Conservation (phyloP, 495 filamentous ascomycete genomes). For the Daldinia concentrica region DNA sequence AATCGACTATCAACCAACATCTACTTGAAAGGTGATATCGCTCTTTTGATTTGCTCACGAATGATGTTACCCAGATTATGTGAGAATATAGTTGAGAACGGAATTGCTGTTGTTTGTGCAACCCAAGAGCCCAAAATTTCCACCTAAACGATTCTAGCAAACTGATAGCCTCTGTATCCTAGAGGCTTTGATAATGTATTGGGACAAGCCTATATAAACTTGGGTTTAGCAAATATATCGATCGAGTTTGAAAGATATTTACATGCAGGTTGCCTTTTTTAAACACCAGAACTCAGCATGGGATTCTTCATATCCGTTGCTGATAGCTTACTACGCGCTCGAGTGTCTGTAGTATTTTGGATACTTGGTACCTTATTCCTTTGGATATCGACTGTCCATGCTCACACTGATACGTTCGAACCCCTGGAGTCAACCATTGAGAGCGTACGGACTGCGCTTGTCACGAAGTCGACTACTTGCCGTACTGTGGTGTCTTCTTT, state of each 20-base stretch:
- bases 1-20: not conserved
- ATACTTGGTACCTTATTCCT: constrained; percentile 21
- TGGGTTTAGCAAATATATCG: constrained; percentile 22
- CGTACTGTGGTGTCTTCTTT: constrained; percentile 62
- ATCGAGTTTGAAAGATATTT: constrained; percentile 4
- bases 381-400: not conserved
- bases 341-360: constrained; percentile 15
- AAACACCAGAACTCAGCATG: constrained; percentile 20
- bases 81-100: constrained; percentile 6
- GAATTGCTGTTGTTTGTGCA: not conserved
- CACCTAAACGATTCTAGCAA: not conserved
- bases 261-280: not conserved
- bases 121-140: not conserved
- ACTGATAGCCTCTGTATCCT: not conserved
- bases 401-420: constrained; percentile 52
- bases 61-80: not conserved
- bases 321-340: constrained; percentile 20
- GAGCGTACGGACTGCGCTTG: constrained; percentile 62
- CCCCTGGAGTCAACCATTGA: constrained; percentile 65
- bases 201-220: constrained; percentile 22
- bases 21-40: not conserved
- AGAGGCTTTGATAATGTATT: not conserved
- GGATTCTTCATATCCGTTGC: constrained; percentile 4
- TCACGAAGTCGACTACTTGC: constrained; percentile 59
- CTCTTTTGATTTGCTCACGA: not conserved